Conservation (phyloP, 2,329 filamentous ascomycete species). For the Pseudocercospora macadamiae region DNA sequence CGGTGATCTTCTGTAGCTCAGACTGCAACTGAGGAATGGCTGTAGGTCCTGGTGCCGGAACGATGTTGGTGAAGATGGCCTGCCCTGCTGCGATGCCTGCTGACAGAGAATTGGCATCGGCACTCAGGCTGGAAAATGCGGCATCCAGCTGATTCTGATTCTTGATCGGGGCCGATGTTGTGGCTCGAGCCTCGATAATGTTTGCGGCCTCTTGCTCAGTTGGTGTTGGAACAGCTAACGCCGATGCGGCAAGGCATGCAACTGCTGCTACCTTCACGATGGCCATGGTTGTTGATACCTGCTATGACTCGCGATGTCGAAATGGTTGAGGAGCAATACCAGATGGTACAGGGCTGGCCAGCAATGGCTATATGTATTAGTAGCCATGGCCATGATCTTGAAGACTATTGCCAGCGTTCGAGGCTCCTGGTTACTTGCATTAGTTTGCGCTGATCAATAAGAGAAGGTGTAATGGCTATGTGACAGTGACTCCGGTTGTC, state of each 20-base stretch:
- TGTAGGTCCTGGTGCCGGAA: slow-evolving; percentile 29
- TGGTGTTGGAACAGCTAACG: slow-evolving; percentile 24
- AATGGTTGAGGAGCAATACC: too few species aligned
- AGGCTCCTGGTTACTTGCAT: neutral
- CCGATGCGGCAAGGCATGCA: slow-evolving; percentile 16
- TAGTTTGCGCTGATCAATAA: slow-evolving; percentile 1
- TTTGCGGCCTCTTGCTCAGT: slow-evolving; percentile 13
- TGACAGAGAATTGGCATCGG: slow-evolving; percentile 18
- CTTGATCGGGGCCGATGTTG: slow-evolving; percentile 14
- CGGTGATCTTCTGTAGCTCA: slow-evolving; percentile 22
- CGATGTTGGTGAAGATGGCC: slow-evolving; percentile 30
- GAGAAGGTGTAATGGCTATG: neutral
- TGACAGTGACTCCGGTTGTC: neutral
- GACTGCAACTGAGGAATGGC: slow-evolving; percentile 22
- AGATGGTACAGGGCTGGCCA: too few species aligned
- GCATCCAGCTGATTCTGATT: slow-evolving; percentile 23
- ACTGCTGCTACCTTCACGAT: slow-evolving; percentile 9
- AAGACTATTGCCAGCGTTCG: neutral
- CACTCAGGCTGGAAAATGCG: slow-evolving; percentile 20
- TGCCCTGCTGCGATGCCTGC: slow-evolving; percentile 21
- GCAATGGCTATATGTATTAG: too few species aligned
- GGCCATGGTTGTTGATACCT: neutral
- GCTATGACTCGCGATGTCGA: neutral
- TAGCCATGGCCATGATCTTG: too few species aligned
- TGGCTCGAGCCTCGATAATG: slow-evolving; percentile 15